Conservation (phyloP, 2,329 filamentous ascomycete genomes). For the Beauveria scarabaeidicola region DNA sequence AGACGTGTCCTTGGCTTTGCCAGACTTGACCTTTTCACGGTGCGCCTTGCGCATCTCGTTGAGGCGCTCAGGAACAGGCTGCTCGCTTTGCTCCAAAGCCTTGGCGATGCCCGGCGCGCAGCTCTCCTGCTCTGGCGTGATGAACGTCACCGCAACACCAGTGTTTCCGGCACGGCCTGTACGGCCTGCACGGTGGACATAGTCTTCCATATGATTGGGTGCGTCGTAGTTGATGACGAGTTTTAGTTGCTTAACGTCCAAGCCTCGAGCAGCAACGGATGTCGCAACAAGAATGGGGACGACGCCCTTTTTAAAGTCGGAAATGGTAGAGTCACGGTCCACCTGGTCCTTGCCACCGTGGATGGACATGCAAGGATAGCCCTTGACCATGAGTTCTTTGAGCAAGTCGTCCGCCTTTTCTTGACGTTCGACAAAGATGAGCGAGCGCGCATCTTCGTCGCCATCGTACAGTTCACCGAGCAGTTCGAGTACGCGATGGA, state of each 20-base stretch:
- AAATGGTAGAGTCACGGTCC: slow-evolving; percentile 84
- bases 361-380: slow-evolving; percentile 86
- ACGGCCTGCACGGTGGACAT: slow-evolving; percentile 87
- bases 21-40: slow-evolving; percentile 82
- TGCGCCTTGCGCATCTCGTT: slow-evolving; percentile 63
- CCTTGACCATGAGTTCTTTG: slow-evolving; percentile 71
- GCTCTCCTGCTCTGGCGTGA: slow-evolving; percentile 85
- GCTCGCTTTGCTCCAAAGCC: slow-evolving; percentile 84
- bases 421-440: slow-evolving; percentile 90
- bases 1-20: slow-evolving; percentile 79
- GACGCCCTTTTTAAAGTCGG: slow-evolving; percentile 87
- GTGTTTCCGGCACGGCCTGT: slow-evolving; percentile 92
- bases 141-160: slow-evolving; percentile 88
- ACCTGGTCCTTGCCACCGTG: slow-evolving; percentile 91
- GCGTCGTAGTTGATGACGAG: slow-evolving; percentile 94
- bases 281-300: slow-evolving; percentile 89
- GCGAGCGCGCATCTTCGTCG: slow-evolving; percentile 80
- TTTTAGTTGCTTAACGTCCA: slow-evolving; percentile 94
- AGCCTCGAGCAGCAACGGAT: slow-evolving; percentile 85
- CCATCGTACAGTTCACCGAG: slow-evolving; percentile 78
- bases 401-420: slow-evolving; percentile 78
- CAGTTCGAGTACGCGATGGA: slow-evolving; percentile 73
- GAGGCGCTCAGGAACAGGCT: slow-evolving; percentile 65
- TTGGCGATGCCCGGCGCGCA: slow-evolving; percentile 84
- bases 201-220: slow-evolving; percentile 91